Evolutionary conservation across 2,329 filamentous ascomycete genomes (phyloP).

Genomic region (Arachnopeziza araneosa): DNA sequence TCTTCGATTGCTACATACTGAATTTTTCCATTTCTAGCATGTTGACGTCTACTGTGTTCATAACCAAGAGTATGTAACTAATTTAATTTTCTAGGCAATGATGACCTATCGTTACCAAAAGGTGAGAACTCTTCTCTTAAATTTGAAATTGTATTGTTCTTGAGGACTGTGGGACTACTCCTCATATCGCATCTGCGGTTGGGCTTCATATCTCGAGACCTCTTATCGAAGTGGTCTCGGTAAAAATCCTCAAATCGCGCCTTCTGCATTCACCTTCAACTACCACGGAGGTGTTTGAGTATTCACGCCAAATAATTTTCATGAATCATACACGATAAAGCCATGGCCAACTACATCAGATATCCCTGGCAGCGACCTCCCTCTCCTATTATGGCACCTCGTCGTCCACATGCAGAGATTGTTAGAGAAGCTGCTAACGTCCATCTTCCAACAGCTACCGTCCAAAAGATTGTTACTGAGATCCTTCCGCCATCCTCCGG

Average conservation of each 20-base stretch:
- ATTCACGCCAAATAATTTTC: no score
- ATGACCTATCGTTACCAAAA: slow-evolving; percentile 60
- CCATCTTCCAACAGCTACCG: slow-evolving; percentile 46
- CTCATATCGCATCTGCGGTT: not conserved
- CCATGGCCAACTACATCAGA: not conserved
- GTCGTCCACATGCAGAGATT: not conserved
- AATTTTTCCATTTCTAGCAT: not conserved
- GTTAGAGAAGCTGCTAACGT: slow-evolving; percentile 5
- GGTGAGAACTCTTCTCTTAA: slow-evolving; percentile 35
- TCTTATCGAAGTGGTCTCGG: not conserved
- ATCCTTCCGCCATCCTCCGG: slow-evolving; percentile 75
- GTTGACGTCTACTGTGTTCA: not conserved
- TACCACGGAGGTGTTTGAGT: not conserved
- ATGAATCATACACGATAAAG: not conserved
- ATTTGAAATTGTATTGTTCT: not conserved
- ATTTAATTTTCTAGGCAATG: slow-evolving; percentile 42
- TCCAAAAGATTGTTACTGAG: slow-evolving; percentile 87
- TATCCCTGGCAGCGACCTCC: not conserved
- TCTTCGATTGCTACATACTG: no score
- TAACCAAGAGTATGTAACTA: not conserved
- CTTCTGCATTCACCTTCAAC: not conserved
- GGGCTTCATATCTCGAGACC: not conserved
- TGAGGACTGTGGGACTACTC: not conserved
- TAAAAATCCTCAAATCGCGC: no score
- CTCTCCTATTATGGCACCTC: not conserved